Evolutionary conservation across 768 basidiomycete genomes (phyloP).

Genomic region (Amanita molliuscula): DNA sequence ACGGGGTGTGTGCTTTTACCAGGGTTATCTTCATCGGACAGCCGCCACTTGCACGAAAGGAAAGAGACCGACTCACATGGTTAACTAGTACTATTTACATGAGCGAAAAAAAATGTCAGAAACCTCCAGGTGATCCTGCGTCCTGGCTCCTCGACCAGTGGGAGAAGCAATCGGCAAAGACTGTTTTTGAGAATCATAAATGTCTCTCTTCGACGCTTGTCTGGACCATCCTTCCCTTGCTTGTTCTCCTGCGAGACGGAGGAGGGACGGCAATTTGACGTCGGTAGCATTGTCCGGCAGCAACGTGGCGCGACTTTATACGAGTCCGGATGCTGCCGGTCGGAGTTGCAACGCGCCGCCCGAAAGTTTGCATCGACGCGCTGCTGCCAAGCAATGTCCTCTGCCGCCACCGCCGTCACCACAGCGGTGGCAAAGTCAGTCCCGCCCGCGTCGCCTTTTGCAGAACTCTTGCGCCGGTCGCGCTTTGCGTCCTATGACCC

Average conservation of each 20-base stretch:
- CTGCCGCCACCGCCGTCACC: slow-evolving; percentile 8
- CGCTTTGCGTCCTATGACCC: slow-evolving; percentile 78
- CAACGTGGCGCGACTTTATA: slow-evolving; percentile 17
- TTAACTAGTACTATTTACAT: slow-evolving; percentile 12
- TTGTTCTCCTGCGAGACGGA: slow-evolving; percentile 22
- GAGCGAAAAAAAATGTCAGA: slow-evolving; percentile 3
- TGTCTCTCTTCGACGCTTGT: slow-evolving; percentile 75
- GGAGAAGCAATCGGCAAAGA: slow-evolving; percentile 88
- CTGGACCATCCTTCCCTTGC: slow-evolving; percentile 70
- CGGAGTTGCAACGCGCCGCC: slow-evolving; percentile 12
- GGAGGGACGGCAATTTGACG: slow-evolving; percentile 77
- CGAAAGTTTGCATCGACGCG: not conserved
- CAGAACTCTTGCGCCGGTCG: slow-evolving; percentile 68
- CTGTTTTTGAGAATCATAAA: slow-evolving; percentile 71
- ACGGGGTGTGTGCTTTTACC: slow-evolving; percentile 82
- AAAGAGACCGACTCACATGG: slow-evolving; percentile 15
- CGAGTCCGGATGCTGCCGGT: slow-evolving; percentile 10
- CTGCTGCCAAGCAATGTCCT: not conserved
- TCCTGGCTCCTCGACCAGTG: slow-evolving; percentile 84
- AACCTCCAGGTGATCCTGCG: slow-evolving; percentile 85
- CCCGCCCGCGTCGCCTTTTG: slow-evolving; percentile 56
- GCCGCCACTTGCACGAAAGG: slow-evolving; percentile 8
- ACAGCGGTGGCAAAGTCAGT: slow-evolving; percentile 10
- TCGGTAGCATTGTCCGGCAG: slow-evolving; percentile 33
- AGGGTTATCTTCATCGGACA: slow-evolving; percentile 73